Evolutionary conservation across 257 asterid species (phyloP).

Genomic region (Fraxinus cuspidata): DNA sequence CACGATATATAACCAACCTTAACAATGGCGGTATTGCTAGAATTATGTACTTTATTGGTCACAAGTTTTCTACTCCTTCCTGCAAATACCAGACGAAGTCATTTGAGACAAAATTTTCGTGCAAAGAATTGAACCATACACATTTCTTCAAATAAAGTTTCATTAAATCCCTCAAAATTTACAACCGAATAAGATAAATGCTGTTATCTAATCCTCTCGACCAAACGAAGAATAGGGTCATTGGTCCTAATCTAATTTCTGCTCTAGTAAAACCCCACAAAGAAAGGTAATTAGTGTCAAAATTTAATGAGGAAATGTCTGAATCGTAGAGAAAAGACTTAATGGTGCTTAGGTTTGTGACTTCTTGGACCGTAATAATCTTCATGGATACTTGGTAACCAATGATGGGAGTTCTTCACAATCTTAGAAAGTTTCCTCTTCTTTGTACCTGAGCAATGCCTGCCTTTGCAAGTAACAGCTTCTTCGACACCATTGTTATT

Average conservation of each 20-base stretch:
- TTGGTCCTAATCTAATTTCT: neutral
- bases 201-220: neutral
- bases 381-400: conserved; percentile 86
- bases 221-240: neutral
- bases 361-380: conserved; percentile 78
- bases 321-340: neutral
- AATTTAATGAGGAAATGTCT: neutral
- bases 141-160: neutral
- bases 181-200: neutral
- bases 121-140: neutral
- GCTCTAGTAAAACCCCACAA: neutral
- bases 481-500: conserved; percentile 25
- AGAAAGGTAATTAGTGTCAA: conserved; percentile 10
- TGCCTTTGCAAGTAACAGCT: conserved; percentile 22
- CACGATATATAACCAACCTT: conserved; percentile 50
- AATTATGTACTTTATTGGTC: conserved; percentile 33
- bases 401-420: conserved; percentile 52
- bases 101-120: neutral
- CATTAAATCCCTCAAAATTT: neutral
- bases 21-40: conserved; percentile 36
- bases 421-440: conserved; percentile 46
- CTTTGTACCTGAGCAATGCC: conserved; percentile 54
- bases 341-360: conserved; percentile 70
- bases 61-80: conserved; percentile 64
- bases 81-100: conserved; percentile 35